Conservation (phyloP, 306 rosid genomes). For the Quercus cerris region DNA sequence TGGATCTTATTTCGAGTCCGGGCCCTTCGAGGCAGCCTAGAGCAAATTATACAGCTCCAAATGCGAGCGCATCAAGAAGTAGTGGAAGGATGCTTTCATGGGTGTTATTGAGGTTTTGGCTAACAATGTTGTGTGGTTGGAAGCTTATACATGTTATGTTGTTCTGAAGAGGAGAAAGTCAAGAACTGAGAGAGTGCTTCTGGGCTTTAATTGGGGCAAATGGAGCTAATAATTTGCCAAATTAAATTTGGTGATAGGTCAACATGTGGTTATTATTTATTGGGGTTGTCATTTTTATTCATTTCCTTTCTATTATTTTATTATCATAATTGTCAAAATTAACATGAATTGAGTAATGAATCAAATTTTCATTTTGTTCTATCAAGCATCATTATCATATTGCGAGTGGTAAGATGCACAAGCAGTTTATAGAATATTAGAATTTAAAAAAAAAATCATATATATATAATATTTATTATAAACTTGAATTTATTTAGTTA, state of each 20-base stretch:
- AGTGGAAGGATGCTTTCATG: constrained; percentile 64
- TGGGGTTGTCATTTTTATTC: too few relatives aligned
- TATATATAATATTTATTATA: too few relatives aligned
- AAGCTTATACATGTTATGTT: constrained; percentile 58
- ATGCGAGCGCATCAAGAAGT: constrained; percentile 43
- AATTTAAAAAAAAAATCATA: too few relatives aligned
- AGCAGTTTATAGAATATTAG: too few relatives aligned
- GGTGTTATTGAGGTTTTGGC: constrained; percentile 67
- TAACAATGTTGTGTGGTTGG: constrained; percentile 55
- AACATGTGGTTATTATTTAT: neutral
- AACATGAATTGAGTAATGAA: too few relatives aligned
- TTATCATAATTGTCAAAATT: too few relatives aligned
- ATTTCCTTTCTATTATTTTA: too few relatives aligned
- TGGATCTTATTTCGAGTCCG: constrained; percentile 39
- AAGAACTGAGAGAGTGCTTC: constrained; percentile 23
- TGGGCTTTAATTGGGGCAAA: constrained; percentile 37
- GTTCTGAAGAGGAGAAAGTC: constrained; percentile 48
- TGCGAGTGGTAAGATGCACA: too few relatives aligned
- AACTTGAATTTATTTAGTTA: too few relatives aligned
- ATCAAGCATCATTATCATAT: too few relatives aligned
- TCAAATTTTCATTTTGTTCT: too few relatives aligned
- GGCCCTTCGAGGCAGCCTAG: too few relatives aligned
- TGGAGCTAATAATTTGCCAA: constrained; percentile 28
- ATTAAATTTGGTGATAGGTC: constrained; percentile 26
- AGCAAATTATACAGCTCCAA: neutral